Percentiles rank a stretch among this genome's conserved stretches.
Evolutionary conservation across 805 yeast genomes (phyloP).

Genomic region (Blastobotrys robertii): DNA sequence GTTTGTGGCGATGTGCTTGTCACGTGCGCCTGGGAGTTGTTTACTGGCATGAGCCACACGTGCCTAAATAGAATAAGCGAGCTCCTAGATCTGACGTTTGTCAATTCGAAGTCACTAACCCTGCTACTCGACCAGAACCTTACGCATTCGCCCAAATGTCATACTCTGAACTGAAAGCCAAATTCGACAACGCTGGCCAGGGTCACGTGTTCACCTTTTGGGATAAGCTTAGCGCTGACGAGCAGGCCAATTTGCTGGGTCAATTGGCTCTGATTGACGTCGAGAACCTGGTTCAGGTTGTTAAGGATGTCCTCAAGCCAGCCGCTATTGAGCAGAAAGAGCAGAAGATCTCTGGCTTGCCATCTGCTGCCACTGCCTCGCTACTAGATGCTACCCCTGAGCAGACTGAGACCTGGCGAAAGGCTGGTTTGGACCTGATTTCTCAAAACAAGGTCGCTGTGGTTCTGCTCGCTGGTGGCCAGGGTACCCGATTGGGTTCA

Average conservation of each 20-base stretch:
- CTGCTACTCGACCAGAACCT: too few species aligned
- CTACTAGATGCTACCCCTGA: constrained; percentile 22
- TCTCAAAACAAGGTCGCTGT: constrained; percentile 72
- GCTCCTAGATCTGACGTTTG: too few species aligned
- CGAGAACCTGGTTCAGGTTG: constrained; percentile 22
- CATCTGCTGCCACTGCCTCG: constrained; percentile 23
- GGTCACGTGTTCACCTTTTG: constrained; percentile 32
- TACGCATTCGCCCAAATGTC: too few species aligned
- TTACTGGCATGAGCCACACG: too few species aligned
- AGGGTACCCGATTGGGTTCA: constrained; percentile 92
- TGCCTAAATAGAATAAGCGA: too few species aligned
- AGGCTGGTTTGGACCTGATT: constrained; percentile 60
- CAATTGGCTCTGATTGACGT: constrained; percentile 32
- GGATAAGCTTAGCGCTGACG: constrained; percentile 22
- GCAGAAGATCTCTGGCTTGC: constrained; percentile 22
- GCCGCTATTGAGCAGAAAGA: constrained; percentile 1
- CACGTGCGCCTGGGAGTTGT: too few species aligned
- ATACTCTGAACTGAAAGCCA: constrained; percentile 7
- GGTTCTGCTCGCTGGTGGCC: constrained; percentile 95
- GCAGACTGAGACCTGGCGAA: constrained; percentile 34
- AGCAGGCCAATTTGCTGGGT: constrained; percentile 20
- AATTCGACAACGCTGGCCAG: constrained; percentile 29
- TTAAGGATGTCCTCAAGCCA: constrained; percentile 16
- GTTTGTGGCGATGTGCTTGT: too few species aligned
- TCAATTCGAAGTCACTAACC: too few species aligned